Evolutionary conservation across 768 basidiomycete species (phyloP).

Genomic region (Antrodiella citrinella): DNA sequence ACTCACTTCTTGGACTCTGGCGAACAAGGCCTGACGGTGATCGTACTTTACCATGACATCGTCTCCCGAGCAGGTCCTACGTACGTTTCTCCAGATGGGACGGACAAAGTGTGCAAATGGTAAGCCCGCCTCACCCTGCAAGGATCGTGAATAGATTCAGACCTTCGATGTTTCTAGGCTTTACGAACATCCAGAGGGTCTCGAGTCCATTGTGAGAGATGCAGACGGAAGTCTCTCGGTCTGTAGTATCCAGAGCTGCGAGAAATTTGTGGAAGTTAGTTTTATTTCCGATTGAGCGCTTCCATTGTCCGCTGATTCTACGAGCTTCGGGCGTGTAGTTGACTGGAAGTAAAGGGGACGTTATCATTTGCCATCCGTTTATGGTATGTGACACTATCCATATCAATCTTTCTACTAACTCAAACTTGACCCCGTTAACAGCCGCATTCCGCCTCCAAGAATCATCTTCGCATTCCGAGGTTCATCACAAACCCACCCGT

Average conservation of each 20-base stretch:
- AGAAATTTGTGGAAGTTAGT: constrained; percentile 19
- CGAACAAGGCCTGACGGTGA: constrained; percentile 29
- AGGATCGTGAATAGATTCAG: background rate
- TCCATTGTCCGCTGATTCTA: background rate
- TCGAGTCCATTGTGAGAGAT: constrained; percentile 10
- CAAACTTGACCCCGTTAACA: background rate
- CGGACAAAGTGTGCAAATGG: constrained; percentile 20
- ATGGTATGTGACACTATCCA: constrained; percentile 19
- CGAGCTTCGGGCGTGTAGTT: constrained; percentile 8
- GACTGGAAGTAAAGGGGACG: constrained; percentile 30
- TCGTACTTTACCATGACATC: constrained; percentile 29
- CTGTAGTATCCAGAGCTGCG: constrained; percentile 12
- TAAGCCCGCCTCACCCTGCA: background rate
- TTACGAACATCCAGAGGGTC: constrained; percentile 18
- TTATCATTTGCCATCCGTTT: constrained; percentile 28
- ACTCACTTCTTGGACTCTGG: constrained; percentile 31
- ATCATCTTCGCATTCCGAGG: constrained; percentile 25
- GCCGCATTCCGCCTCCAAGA: constrained; percentile 29
- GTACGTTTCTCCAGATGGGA: constrained; percentile 28
- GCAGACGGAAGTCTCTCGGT: constrained; percentile 15
- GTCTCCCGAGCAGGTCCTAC: constrained; percentile 27
- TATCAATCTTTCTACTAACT: accelerated
- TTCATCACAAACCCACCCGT: constrained; percentile 33
- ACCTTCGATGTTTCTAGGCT: constrained; percentile 6
- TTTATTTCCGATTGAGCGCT: background rate